These are phyloP conservation scores for Xylariaceae sp. DNA, from an alignment of 2,329 filamentous ascomycete species.

Conservation along the genomic window DNA sequence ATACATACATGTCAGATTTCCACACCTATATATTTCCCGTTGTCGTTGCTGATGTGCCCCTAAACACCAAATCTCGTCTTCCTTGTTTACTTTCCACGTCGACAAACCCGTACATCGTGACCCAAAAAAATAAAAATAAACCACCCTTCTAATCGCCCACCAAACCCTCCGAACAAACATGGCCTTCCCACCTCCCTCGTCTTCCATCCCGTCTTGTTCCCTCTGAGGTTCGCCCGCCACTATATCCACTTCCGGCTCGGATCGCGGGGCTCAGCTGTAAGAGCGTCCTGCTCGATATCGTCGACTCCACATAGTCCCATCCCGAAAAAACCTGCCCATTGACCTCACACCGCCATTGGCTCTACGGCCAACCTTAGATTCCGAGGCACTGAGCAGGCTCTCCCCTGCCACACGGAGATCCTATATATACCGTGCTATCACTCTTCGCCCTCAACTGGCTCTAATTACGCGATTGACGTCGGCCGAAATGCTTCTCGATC, in stretches of 20 bases:
- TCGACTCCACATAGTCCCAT: constrained; percentile 26
- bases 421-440: constrained; percentile 21
- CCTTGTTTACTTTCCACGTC: neutral
- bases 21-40: neutral
- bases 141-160: too few relatives aligned
- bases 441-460: constrained; percentile 14
- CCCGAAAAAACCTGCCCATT: constrained; percentile 18
- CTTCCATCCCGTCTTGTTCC: neutral
- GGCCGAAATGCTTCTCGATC: constrained; percentile 31
- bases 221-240: neutral
- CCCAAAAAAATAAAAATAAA: too few relatives aligned
- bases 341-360: constrained; percentile 26
- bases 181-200: neutral
- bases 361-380: constrained; percentile 11
- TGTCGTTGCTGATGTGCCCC: neutral
- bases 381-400: constrained; percentile 11
- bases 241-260: constrained; percentile 9
- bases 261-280: constrained; percentile 9
- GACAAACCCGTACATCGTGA: too few relatives aligned
- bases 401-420: constrained; percentile 19
- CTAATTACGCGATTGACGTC: constrained; percentile 23
- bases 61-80: neutral
- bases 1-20: too few relatives aligned
- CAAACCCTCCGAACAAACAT: too few relatives aligned
- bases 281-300: constrained; percentile 5